These are phyloP conservation scores for Xylaria arbuscula DNA, from an alignment of 2,329 filamentous ascomycete genomes.

Conservation along the genomic window DNA sequence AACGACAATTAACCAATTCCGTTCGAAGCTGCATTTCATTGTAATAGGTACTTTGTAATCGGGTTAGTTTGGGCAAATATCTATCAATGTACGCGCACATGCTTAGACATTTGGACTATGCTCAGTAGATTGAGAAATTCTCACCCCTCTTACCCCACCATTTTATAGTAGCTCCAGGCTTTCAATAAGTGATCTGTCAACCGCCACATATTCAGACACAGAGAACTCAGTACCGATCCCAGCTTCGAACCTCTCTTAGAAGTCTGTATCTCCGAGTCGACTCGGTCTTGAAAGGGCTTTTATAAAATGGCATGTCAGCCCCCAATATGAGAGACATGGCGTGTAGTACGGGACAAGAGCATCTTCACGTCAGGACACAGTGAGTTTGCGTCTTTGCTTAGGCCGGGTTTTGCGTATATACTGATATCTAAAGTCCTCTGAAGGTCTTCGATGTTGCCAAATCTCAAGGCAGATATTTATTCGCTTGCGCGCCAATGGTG, in stretches of 20 bases:
- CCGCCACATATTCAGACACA: no score
- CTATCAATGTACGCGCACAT: no score
- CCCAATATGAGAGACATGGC: conserved; percentile 40
- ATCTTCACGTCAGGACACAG: conserved; percentile 42
- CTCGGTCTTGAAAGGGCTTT: not conserved
- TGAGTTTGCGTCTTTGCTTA: conserved; percentile 31
- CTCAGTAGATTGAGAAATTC: not conserved
- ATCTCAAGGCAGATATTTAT: conserved; percentile 55
- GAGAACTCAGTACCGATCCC: no score
- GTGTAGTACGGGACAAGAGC: conserved; percentile 36
- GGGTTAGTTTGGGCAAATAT: no score
- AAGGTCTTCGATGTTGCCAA: conserved; percentile 58
- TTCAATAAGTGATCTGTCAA: no score
- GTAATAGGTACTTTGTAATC: no score
- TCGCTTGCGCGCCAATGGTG: conserved; percentile 60
- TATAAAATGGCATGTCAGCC: conserved; percentile 21
- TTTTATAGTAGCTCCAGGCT: no score
- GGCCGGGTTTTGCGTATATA: not conserved
- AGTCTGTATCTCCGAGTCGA: not conserved
- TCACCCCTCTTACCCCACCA: conserved; percentile 14
- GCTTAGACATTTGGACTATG: not conserved
- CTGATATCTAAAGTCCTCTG: conserved; percentile 51
- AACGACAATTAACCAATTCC: no score
- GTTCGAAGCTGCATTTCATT: no score
- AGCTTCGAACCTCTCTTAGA: not conserved